phyloP scores from a whole-genome alignment of 108 stramenopile species.

The Nitzschia sp. region DNA sequence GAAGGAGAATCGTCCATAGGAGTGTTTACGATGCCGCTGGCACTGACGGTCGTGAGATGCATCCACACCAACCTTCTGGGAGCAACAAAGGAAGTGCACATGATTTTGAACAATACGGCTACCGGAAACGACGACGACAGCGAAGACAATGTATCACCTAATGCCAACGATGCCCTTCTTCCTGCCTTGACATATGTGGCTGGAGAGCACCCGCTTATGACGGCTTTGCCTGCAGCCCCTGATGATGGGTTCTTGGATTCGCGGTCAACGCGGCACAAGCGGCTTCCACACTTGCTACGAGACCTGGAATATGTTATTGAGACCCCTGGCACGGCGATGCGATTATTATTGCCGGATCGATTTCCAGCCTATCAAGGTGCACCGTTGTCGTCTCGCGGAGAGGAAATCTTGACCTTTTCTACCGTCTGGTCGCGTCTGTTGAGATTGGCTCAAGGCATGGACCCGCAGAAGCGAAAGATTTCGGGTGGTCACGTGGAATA shows the following conservation, averaged over 20 bases:
- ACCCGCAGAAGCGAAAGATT: slow-evolving; percentile 84
- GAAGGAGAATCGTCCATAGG: slow-evolving; percentile 53
- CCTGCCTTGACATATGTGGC: slow-evolving; percentile 69
- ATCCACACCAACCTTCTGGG: slow-evolving; percentile 87
- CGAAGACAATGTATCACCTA: slow-evolving; percentile 16
- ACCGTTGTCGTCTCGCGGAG: slow-evolving; percentile 45
- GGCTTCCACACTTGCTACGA: slow-evolving; percentile 81
- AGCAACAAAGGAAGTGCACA: slow-evolving; percentile 75
- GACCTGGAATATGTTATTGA: slow-evolving; percentile 92
- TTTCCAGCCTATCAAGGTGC: slow-evolving; percentile 45
- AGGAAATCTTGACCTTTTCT: slow-evolving; percentile 72
- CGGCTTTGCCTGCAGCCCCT: slow-evolving; percentile 74
- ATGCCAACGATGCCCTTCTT: slow-evolving; percentile 37
- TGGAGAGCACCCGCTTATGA: slow-evolving; percentile 79
- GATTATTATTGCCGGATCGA: slow-evolving; percentile 56
- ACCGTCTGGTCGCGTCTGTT: slow-evolving; percentile 72
- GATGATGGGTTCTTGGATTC: slow-evolving; percentile 91
- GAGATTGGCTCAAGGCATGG: slow-evolving; percentile 85
- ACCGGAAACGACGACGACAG: slow-evolving; percentile 44
- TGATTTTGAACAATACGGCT: slow-evolving; percentile 58
- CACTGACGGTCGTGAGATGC: slow-evolving; percentile 75
- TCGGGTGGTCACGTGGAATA: slow-evolving; percentile 89
- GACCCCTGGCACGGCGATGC: slow-evolving; percentile 82
- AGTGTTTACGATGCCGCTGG: slow-evolving; percentile 74
- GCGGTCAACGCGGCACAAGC: slow-evolving; percentile 80